A percentile compares a stretch with the other conserved stretches of the same genome.
Evolutionary conservation across 225 moss, liverwort and hornwort genomes (phyloP).

Genomic region (Takakia lepidozioides): DNA sequence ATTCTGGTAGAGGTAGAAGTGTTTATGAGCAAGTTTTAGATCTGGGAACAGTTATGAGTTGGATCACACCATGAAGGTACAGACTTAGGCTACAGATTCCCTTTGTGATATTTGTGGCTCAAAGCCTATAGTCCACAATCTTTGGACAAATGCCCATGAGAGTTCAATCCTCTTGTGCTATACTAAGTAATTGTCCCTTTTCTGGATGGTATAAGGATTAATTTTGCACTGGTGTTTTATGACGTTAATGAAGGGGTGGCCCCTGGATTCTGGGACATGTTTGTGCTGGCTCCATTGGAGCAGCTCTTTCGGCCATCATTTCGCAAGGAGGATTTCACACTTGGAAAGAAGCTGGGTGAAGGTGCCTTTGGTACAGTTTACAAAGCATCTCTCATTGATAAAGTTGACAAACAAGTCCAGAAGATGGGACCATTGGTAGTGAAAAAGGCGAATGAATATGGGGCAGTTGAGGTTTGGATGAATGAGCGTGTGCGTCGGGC

Average conservation of each 20-base stretch:
- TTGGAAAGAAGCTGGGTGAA: conserved; percentile 92
- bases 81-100: too few relatives aligned
- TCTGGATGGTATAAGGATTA: conserved; percentile 1
- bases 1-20: too few relatives aligned
- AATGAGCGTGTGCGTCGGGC: conserved; percentile 97
- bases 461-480: conserved; percentile 99
- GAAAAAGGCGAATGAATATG: conserved; percentile 90
- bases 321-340: conserved; percentile 69
- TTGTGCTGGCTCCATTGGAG: conserved; percentile 90
- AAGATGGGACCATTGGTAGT: conserved; percentile 72
- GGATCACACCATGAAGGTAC: too few relatives aligned
- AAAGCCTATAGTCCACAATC: too few relatives aligned
- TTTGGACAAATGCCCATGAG: too few relatives aligned
- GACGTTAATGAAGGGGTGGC: conserved; percentile 84
- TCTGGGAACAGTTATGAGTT: too few relatives aligned
- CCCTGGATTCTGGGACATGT: conserved; percentile 99
- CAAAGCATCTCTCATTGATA: conserved; percentile 61
- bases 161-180: too few relatives aligned
- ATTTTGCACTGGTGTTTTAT: too few relatives aligned
- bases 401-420: conserved; percentile 32
- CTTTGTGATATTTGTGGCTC: too few relatives aligned
- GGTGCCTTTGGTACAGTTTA: conserved; percentile 98
- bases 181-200: too few relatives aligned
- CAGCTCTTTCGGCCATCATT: conserved; percentile 71
- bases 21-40: too few relatives aligned